These are phyloP conservation scores for Tephrocybe sp. DNA, from an alignment of 768 basidiomycete species.

Conservation along the genomic window DNA sequence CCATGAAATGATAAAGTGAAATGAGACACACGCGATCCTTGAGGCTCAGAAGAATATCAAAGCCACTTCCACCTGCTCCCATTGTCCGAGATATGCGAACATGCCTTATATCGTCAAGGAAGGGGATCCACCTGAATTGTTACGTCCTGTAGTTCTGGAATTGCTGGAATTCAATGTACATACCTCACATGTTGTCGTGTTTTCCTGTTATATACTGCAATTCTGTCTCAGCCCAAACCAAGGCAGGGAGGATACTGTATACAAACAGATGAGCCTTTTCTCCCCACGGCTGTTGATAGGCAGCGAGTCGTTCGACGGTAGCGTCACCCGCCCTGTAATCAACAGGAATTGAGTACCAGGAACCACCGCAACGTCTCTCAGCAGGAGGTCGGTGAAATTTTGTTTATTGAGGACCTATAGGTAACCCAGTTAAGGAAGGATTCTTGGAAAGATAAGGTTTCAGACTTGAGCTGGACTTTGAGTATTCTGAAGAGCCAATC, in stretches of 20 bases:
- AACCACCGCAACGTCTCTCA: conserved; percentile 1
- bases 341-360: neutral
- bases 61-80: neutral
- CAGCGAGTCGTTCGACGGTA: neutral
- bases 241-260: neutral
- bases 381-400: neutral
- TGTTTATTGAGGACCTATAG: neutral
- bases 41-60: neutral
- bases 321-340: neutral
- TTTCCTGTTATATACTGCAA: neutral
- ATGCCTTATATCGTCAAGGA: neutral
- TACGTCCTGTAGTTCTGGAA: no score
- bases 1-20: neutral
- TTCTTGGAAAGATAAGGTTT: neutral
- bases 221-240: neutral
- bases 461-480: neutral
- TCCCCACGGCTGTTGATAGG: neutral
- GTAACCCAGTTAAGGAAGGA: neutral
- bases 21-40: neutral
- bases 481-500: neutral
- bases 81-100: neutral
- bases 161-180: no score
- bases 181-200: neutral
- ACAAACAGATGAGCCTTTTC: neutral
- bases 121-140: neutral